Base-by-base conservation (phyloP, 1,139 yeast genomes). In the Zygoascus hellenicus region DNA sequence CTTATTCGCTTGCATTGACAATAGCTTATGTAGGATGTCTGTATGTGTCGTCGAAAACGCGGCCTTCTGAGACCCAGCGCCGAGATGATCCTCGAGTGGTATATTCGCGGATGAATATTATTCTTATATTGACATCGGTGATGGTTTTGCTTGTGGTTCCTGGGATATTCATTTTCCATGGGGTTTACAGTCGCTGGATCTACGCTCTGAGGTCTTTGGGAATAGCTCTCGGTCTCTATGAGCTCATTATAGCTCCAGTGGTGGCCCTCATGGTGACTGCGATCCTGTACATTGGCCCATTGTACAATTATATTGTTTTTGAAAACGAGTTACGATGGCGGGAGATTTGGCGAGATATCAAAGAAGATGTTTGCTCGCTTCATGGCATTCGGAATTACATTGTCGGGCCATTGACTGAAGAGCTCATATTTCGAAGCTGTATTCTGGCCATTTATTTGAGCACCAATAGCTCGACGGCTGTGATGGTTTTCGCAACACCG, bases 361-460 rank as follows among this genome's bases (percentile, higher is more conserved):
- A 44, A 19, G 34, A 38, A 9, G 50, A 45, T 10, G 16, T 76
- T 29, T 32, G 49, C 13, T 69, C 71, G 19, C 58, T 79, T 1
- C 68, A 71, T 54, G 85, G 86, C 1, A 46, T 82, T 38, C 68
- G 96, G 51, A 83, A 86, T 61, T 76, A 78, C 51, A 49, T 87
- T 0, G 73, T 86, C 53, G 97, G 95, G 0, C 98, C 98, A 0
- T 48, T 86, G 1, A 83, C 96, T 0, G 99, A 92, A 62, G 99
- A 92, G 61, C 56, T 89, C 31, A 77, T 88, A 7, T 92, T 83
- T 63, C 74, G 97, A 3, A 75, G 87, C 0, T 68, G 83, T 42
- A 67, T 84, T 1, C 56, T 82, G 17, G 71, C 75, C 9, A 62
- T 75, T 6, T 67, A 70, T 47, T 55, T 62, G 39, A 72, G 70